Base-by-base conservation (phyloP, 768 basidiomycete species). In the Rhizopogon vinicolor region DNA sequence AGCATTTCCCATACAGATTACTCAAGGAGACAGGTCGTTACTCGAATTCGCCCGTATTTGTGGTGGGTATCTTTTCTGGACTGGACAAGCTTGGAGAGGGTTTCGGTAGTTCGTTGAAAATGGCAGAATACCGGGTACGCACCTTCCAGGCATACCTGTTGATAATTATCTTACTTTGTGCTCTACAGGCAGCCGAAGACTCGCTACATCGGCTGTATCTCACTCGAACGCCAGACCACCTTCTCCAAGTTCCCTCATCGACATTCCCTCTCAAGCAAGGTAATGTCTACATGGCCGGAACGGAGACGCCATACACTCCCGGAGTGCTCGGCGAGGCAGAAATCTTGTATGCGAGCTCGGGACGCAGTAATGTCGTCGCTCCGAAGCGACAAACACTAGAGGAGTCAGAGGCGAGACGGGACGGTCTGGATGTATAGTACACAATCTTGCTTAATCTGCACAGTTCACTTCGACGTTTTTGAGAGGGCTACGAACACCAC, bases 31-130 rank as follows among this genome's bases (percentile, higher is more conserved):
- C 94, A 0, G 97, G 97, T 65, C 87, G 94, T 44, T 85, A 85
- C 61, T 89, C 92, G 1, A 90, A 91, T 62, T 87, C 93, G 3
- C 95, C 97, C 1, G 80, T 95, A 40, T 99, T 89, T 69, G 89
- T 97, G n/a, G 88, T 96, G n/a, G 97, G 93, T 16, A 88, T 97
- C 56, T 98, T 83, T 68, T 91, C 85, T 22, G 93, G 85, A 41
- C 77, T 72, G 55, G 91, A 83, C 68, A 83, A 97, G 71, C 82
- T 99, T 2, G 93, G 95, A 5, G 95, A 99, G 72, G 94, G 95
- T 13, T 93, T 95, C 65, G 97, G 97, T 51, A 87, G 84, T 61
- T 94, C 91, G 3, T 74, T 98, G 53, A 86, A 83, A 69, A 98
- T 98, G 96, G 93, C 93, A 14, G 93, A 98, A 72, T 95, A 83